Base-by-base conservation (phyloP, 139 green algal genomes). In the Chlamydomonas schloesseri region DNA sequence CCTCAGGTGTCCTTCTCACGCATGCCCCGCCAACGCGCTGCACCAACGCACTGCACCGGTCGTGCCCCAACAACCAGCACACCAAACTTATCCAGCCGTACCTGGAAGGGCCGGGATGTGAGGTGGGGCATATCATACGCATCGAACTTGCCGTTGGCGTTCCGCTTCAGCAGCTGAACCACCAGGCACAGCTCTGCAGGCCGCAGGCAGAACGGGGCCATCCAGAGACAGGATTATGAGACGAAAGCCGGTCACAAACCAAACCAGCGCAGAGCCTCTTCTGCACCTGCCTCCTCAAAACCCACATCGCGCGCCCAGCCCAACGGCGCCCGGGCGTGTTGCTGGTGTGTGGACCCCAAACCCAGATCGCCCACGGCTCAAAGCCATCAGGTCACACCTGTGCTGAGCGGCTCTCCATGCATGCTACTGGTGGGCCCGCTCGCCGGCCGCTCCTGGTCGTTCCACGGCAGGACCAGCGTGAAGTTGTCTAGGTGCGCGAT, bases 401-500 rank as follows among this genome's bases (percentile, higher is more conserved):
- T 13, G 10, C 15, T 18, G 21, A 75, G 70, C 34, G 70, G 34
- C 36, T n/a, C 70, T 34, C 70, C 33, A 9, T 55, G 47, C 13
- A 20, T 31, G 73, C 29, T 68, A 17, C 8, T 47, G 11, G 20
- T 42, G 50, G 23, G 17, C 13, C 28, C 24, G 2, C 62, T 71
- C n/a, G 13, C 31, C n/a, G 20, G n/a, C n/a, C 31, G 31, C n/a
- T 42, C 9, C 14, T 71, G 14, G n/a, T 42, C 62, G 36, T 24
- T 73, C 11, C n/a, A 64, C 0, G 58, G 58, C 20, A 47, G 26
- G 10, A 42, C 33, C 6, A 83, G 6, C 60, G 29, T 50, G 62
- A 73, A 83, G 37, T 83, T 83, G 77, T 83, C 68, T 3, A 83
- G 60, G 58, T 73, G 62, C 37, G 77, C 77, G 60, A 83, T 83